Conservation (phyloP, 2,329 filamentous ascomycete genomes). For the Sclerotinia subarctica region DNA sequence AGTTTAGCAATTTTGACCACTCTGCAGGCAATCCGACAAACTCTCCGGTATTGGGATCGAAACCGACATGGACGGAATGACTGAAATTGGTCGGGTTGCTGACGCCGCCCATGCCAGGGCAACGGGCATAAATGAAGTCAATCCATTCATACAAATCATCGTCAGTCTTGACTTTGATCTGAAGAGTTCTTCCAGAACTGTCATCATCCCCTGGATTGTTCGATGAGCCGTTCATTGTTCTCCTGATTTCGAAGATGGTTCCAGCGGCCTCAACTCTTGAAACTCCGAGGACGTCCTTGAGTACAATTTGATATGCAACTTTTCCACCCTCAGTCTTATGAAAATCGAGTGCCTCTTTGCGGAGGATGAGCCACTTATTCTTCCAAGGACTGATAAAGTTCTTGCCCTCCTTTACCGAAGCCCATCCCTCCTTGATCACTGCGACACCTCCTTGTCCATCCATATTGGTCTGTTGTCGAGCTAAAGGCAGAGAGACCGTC, state of each 20-base stretch:
- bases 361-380: slow-evolving; percentile 84
- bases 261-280: slow-evolving; percentile 87
- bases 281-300: slow-evolving; percentile 87
- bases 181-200: slow-evolving; percentile 75
- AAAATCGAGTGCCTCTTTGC: slow-evolving; percentile 91
- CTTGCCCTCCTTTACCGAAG: slow-evolving; percentile 86
- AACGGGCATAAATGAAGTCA: slow-evolving; percentile 94
- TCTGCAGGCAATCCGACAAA: slow-evolving; percentile 93
- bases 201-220: slow-evolving; percentile 71
- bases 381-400: slow-evolving; percentile 84
- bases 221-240: slow-evolving; percentile 64
- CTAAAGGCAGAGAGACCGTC: slow-evolving; percentile 69
- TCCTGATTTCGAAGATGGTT: slow-evolving; percentile 91
- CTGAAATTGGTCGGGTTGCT: slow-evolving; percentile 99
- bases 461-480: slow-evolving; percentile 53
- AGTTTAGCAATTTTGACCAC: slow-evolving; percentile 95
- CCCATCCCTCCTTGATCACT: slow-evolving; percentile 78
- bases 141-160: slow-evolving; percentile 99
- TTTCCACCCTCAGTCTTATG: slow-evolving; percentile 89
- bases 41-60: slow-evolving; percentile 90
- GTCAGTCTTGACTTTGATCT: slow-evolving; percentile 91
- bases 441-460: slow-evolving; percentile 66
- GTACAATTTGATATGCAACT: slow-evolving; percentile 76
- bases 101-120: slow-evolving; percentile 95
- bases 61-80: slow-evolving; percentile 94